phyloP scores from a whole-genome alignment of 257 asterid genomes.

The Nicotiana sylvestris region DNA sequence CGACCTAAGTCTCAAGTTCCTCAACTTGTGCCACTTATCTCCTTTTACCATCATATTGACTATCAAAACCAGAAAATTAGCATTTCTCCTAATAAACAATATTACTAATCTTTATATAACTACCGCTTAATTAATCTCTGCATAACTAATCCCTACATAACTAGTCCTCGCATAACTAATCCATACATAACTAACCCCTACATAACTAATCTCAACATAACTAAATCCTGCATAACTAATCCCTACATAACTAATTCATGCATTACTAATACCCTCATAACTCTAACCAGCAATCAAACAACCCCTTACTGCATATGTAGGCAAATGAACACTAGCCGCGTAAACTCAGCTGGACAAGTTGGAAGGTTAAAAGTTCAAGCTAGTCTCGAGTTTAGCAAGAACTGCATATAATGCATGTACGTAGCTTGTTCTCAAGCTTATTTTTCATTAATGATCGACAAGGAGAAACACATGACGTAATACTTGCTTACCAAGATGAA shows the following conservation, averaged over 20 bases:
- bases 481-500: background rate
- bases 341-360: background rate
- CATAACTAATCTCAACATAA: no score
- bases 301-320: background rate
- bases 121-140: no score
- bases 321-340: background rate
- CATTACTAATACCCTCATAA: no score
- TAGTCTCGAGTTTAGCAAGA: background rate
- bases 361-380: background rate
- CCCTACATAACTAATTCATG: no score
- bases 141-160: no score
- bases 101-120: no score
- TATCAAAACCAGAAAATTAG: background rate
- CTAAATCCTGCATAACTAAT: no score
- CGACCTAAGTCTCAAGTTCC: no score
- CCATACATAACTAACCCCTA: no score
- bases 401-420: background rate
- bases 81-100: background rate
- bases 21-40: background rate
- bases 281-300: no score
- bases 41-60: background rate
- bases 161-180: no score
- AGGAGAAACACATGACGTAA: background rate
- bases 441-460: no score
- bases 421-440: background rate